Conservation (phyloP, 164 flowering plant species). For the Kalanchoe fedtschenkoi region DNA sequence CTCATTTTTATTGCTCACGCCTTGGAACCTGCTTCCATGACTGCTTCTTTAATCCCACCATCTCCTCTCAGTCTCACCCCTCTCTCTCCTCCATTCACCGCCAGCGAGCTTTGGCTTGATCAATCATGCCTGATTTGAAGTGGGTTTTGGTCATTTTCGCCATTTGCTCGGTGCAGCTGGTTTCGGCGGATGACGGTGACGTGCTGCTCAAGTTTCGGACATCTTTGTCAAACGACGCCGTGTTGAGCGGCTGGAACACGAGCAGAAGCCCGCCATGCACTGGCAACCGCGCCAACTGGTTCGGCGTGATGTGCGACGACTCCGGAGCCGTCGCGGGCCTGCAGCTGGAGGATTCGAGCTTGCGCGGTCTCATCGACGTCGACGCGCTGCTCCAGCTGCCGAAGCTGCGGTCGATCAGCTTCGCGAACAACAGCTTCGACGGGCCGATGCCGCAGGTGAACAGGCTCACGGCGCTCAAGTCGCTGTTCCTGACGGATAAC, state of each 20-base stretch:
- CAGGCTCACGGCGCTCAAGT: constrained; percentile 23
- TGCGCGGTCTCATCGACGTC: constrained; percentile 29
- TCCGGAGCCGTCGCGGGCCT: constrained; percentile 15
- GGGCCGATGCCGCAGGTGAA: constrained; percentile 51
- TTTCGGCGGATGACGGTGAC: constrained; percentile 9
- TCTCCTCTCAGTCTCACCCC: neutral
- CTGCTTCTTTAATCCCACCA: neutral
- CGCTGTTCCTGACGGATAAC: constrained; percentile 39
- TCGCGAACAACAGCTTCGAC: constrained; percentile 39
- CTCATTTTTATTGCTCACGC: no score
- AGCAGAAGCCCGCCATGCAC: constrained; percentile 13
- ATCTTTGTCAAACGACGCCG: constrained; percentile 8
- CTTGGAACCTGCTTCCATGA: neutral
- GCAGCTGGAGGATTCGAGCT: constrained; percentile 28
- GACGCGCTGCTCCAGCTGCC: constrained; percentile 17
- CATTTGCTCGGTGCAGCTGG: neutral
- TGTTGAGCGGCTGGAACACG: constrained; percentile 12
- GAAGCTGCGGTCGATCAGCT: constrained; percentile 24
- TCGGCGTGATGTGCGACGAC: constrained; percentile 22
- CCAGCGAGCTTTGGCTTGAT: neutral
- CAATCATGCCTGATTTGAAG: neutral
- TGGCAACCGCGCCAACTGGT: constrained; percentile 19
- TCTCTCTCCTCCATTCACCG: neutral
- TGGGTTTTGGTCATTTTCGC: neutral
- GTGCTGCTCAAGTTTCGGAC: constrained; percentile 24